Evolutionary conservation across 805 yeast species (phyloP).

Genomic region (Saccharomyces kudriavzevii): DNA sequence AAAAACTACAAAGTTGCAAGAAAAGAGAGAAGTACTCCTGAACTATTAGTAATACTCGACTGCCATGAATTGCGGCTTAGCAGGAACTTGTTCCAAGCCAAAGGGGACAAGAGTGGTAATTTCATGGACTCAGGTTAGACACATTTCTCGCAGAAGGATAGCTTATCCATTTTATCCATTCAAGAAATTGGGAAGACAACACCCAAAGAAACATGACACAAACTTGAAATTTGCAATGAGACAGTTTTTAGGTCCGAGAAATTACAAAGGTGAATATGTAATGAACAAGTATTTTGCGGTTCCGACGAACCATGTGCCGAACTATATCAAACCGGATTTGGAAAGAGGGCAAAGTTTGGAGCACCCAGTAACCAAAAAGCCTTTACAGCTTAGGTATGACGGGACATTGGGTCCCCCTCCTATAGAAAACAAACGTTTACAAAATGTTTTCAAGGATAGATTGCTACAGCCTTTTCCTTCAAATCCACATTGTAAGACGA

Average conservation of each 20-base stretch:
- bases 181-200: conserved; percentile 35
- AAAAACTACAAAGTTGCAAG: not conserved
- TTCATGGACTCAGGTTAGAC: conserved; percentile 31
- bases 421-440: conserved; percentile 5
- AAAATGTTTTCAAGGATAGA: conserved; percentile 8
- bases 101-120: not conserved
- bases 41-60: not conserved
- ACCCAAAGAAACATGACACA: conserved; percentile 38
- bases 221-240: conserved; percentile 57
- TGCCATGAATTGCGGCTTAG: not conserved
- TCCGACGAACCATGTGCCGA: conserved; percentile 60
- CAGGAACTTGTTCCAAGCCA: not conserved
- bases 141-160: conserved; percentile 43
- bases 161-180: conserved; percentile 49
- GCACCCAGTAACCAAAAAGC: conserved; percentile 30
- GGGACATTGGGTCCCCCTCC: conserved; percentile 11
- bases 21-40: not conserved
- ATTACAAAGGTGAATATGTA: conserved; percentile 73
- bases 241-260: conserved; percentile 74
- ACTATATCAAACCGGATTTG: conserved; percentile 53
- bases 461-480: conserved; percentile 71
- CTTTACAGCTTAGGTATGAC: conserved; percentile 18
- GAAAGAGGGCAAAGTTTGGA: conserved; percentile 36
- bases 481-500: conserved; percentile 64
- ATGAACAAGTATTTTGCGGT: conserved; percentile 68